Base-by-base conservation (phyloP, 2,329 filamentous ascomycete species). In the Fusarium protoensiforme region DNA sequence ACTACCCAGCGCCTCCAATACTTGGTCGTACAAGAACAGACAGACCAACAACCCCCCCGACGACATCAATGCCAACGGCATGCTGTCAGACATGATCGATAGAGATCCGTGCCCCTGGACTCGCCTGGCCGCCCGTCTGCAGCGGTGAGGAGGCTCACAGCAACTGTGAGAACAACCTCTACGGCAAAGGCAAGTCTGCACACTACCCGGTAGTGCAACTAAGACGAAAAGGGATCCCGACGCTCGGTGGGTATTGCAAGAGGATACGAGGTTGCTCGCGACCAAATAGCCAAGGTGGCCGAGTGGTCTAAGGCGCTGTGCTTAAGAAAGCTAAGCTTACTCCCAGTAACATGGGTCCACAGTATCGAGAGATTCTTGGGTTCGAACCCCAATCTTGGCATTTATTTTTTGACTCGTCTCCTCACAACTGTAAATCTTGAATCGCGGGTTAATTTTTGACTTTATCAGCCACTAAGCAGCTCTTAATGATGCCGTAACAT, bases 201-300 rank as follows among this genome's bases (percentile, higher is more conserved):
- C 54, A 60, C 31, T 61, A 46, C n/a, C 67, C 60, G 27, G n/a
- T n/a, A n/a, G n/a, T 69, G 54, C 13, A 61, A 67, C 29, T 62
- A 66, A 3, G 24, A 24, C 24, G 3, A 4, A 5, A 24, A 53
- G 20, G 22, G 22, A 22, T 22, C 10, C 16, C 2, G 2, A 20
- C 18, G 14, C 14, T 18, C 33, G 0, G n/a, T n/a, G 5, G 20
- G 5, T 56, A 56, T 56, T 48, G 43, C 8, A 29, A 6, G 2
- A 56, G 31, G 9, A 56, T 38, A 35, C 22, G 22, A 18, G 8
- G 3, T 24, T 36, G 43, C 13, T 57, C 20, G 29, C 35, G 53
- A 54, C 51, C 29, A 35, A 38, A n/a, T 31, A 51, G 46, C 46
- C 46, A 51, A 51, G 46, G 46, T 51, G 46, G 46, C 46, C 46